phyloP scores from a whole-genome alignment of 2,329 filamentous ascomycete genomes.

The Fusarium guadeloupense region DNA sequence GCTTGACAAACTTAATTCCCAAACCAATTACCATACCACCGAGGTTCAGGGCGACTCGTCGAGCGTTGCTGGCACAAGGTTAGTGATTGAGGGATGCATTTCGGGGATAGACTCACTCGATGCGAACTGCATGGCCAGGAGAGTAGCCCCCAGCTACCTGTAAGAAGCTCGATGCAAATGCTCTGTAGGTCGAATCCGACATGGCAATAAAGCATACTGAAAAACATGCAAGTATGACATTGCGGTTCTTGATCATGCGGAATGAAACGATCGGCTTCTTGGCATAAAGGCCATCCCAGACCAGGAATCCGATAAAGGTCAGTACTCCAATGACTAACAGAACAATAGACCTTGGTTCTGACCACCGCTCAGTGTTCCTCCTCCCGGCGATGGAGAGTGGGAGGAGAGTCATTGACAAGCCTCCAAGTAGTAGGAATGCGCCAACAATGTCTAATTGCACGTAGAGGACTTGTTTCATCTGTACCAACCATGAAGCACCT shows the following conservation, averaged over 20 bases:
- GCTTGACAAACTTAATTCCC: conserved; percentile 39
- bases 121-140: conserved; percentile 48
- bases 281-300: conserved; percentile 51
- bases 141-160: conserved; percentile 48
- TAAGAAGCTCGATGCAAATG: conserved; percentile 51
- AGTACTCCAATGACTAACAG: conserved; percentile 36
- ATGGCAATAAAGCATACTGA: conserved; percentile 47
- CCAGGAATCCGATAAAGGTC: conserved; percentile 39
- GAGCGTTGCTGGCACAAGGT: conserved; percentile 33
- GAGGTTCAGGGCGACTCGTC: conserved; percentile 40
- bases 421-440: conserved; percentile 5
- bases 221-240: conserved; percentile 48
- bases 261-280: conserved; percentile 51
- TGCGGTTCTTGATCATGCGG: conserved; percentile 49
- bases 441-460: conserved; percentile 13
- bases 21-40: conserved; percentile 43
- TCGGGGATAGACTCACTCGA: conserved; percentile 36
- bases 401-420: conserved; percentile 19
- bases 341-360: conserved; percentile 5
- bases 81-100: background rate
- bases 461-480: background rate
- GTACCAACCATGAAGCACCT: background rate
- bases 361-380: conserved; percentile 12
- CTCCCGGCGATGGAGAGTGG: conserved; percentile 12
- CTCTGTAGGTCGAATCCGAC: conserved; percentile 47